A percentile compares a stretch with the other conserved stretches of the same genome.
Evolutionary conservation across 768 basidiomycete species (phyloP).

Genomic region (Boletellus sp.): DNA sequence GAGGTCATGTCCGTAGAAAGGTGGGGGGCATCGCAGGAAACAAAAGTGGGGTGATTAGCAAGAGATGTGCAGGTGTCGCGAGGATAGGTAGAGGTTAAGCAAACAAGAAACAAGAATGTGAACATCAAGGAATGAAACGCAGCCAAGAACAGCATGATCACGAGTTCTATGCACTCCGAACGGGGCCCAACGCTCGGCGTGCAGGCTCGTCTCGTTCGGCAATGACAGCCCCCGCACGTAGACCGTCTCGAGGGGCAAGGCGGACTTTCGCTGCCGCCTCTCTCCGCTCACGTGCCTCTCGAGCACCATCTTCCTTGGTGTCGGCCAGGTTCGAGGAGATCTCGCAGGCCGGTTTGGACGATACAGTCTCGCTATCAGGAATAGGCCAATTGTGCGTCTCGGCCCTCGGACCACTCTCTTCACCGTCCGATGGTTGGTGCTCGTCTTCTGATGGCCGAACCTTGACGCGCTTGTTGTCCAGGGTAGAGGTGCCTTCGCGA

Average conservation of each 20-base stretch:
- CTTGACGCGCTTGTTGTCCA: constrained; percentile 16
- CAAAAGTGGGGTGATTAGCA: neutral
- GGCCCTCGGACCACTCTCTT: constrained; percentile 5
- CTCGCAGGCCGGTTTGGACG: constrained; percentile 3
- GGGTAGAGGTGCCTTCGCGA: constrained; percentile 10
- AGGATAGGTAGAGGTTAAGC: neutral
- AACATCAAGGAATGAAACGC: neutral
- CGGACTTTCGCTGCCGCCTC: constrained; percentile 22
- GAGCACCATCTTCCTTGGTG: constrained; percentile 9
- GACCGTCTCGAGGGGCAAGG: constrained; percentile 24
- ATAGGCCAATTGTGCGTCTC: neutral
- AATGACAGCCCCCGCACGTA: constrained; percentile 29
- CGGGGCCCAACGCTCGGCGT: constrained; percentile 30
- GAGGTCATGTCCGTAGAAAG: neutral
- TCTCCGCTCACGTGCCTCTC: constrained; percentile 26
- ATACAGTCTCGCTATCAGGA: constrained; percentile 2
- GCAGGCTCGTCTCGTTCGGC: constrained; percentile 28
- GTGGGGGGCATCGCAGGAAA: constrained; percentile 6
- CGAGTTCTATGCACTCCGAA: constrained; percentile 15
- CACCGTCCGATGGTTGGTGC: constrained; percentile 12
- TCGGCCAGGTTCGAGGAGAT: neutral
- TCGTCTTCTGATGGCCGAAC: constrained; percentile 4
- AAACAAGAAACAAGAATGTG: constrained; percentile 9
- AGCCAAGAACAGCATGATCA: neutral
- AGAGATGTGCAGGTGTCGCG: constrained; percentile 14